Evolutionary conservation across 2,329 filamentous ascomycete genomes (phyloP), one percentile per base, ranked within the genome.

Genomic region (Leptographium wingfieldii): DNA sequence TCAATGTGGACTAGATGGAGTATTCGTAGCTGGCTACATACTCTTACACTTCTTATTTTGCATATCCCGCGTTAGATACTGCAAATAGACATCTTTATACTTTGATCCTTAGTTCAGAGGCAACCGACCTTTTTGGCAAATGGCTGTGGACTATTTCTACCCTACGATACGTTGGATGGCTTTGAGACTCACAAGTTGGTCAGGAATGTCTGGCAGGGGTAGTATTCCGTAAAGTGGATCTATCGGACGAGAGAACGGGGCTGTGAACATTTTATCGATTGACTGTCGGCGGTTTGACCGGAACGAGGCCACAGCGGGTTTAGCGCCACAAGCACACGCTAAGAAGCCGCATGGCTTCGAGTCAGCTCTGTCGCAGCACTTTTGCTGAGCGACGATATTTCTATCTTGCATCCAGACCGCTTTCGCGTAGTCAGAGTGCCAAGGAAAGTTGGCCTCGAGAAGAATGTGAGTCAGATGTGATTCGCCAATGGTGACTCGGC

Each of bases 381-480:
- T 5, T 40, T 40, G 38, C 38, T 31, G 29, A 22, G 22, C 22
- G 29, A 31, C 29, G 29, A 31, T 31, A 31, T 7, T 31, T 31
- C 4, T 7, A 7, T 31, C 29, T 4, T 31, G 7, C 29, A 10
- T 2, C 33, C 6, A 10, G 33, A 35, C 33, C 33, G 9, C 33
- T 35, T 35, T 35, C 9, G 9, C 9, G 9, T 35, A 35, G 33
- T 35, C 33, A 35, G 5, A 35, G 5, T 35, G 33, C 9, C 33
- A 9, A 35, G 33, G 33, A 35, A 11, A 4, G 40, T 43, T 43
- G 19, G 40, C 19, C 40, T 43, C 12, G 12, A 43, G 12, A 22
- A 46, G n/a, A 27, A 10, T 49, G 56, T 57, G 56, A 57, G 27
- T 57, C 56, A 57, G 40, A 51, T 35, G 40, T 57, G 40, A 57